Base-by-base conservation (phyloP, 495 filamentous ascomycete genomes). In the Penicillium bovifimosum region DNA sequence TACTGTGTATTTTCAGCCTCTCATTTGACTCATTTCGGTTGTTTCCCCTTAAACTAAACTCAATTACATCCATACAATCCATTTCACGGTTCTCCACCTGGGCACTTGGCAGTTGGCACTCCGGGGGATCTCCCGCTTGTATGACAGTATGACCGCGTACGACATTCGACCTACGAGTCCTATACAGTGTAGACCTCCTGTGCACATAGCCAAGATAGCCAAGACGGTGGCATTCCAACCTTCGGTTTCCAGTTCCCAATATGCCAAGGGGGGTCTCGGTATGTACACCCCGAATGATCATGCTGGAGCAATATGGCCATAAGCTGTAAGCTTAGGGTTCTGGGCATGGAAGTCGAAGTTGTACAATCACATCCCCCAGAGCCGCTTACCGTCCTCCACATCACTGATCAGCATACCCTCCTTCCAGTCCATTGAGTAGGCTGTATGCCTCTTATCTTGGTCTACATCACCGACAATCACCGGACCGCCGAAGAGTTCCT, bases 111-210 rank as follows among this genome's bases (percentile, higher is more conserved):
- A n/a, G n/a, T 50, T 50, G 28, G 48, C 38, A 50, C n/a, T 33
- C 45, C 26, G 26, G 24, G 39, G 48, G 46, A 55, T 55, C 52
- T 42, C 52, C 52, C 52, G 52, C 20, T 39, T 33, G 45, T 50
- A 43, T 54, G 39, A 54, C 52, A 43, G 45, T n/a, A n/a, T 24
- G 20, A 24, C 20, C 20, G 20, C 20, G 32, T 41, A 35, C 51
- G 6, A 44, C 41, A 24, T 24, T 4, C 20, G 20, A 24, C 20
- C 4, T 33, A 17, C 47, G 29, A 50, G 36, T 16, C 20, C 16
- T 11, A n/a, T n/a, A n/a, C n/a, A n/a, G n/a, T n/a, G 6, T 28
- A 7, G 32, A 28, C n/a, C 14, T 32, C 20, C 3, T 27, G 42
- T 16, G 17, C 3, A 32, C 41, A 11, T 9, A 40, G 42, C 42